phyloP scores from a whole-genome alignment of 2,329 filamentous ascomycete species.

The Colletotrichum tropicale region DNA sequence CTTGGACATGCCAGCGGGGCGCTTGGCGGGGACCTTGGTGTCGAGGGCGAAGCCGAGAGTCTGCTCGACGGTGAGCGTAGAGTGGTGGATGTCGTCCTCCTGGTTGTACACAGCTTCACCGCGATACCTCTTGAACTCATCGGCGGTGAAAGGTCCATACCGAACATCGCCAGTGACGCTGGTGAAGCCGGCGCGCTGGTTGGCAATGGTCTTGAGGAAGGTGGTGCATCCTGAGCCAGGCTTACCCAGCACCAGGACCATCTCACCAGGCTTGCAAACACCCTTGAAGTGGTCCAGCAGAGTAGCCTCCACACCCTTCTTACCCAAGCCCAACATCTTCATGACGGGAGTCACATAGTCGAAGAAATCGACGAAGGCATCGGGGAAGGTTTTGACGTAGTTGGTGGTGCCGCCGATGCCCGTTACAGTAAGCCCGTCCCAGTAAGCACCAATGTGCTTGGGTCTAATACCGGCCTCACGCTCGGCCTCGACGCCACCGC shows the following conservation, averaged over 20 bases:
- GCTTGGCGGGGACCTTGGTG: conserved; percentile 82
- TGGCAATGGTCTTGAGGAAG: conserved; percentile 71
- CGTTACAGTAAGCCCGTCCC: conserved; percentile 78
- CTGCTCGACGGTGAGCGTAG: conserved; percentile 86
- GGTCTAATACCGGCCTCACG: conserved; percentile 78
- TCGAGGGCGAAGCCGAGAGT: conserved; percentile 86
- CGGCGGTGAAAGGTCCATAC: conserved; percentile 75
- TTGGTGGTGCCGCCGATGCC: conserved; percentile 78
- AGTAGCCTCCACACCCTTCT: conserved; percentile 73
- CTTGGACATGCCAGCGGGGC: conserved; percentile 75
- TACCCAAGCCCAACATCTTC: conserved; percentile 66
- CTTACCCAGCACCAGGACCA: conserved; percentile 82
- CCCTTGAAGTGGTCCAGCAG: conserved; percentile 76
- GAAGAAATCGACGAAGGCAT: conserved; percentile 78
- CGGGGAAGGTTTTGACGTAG: conserved; percentile 75
- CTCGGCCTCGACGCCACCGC: conserved; percentile 74
- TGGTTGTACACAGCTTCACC: conserved; percentile 87
- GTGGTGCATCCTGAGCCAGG: conserved; percentile 77
- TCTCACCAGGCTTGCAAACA: conserved; percentile 80
- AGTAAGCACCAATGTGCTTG: conserved; percentile 81
- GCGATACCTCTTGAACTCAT: conserved; percentile 76
- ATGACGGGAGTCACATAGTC: conserved; percentile 72
- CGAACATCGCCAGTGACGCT: conserved; percentile 69
- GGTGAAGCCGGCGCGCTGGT: conserved; percentile 65
- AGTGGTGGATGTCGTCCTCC: conserved; percentile 85